Evolutionary conservation across 768 basidiomycete genomes (phyloP), one percentile per base, ranked within the genome.

Genomic region (Trametes gibbosa): DNA sequence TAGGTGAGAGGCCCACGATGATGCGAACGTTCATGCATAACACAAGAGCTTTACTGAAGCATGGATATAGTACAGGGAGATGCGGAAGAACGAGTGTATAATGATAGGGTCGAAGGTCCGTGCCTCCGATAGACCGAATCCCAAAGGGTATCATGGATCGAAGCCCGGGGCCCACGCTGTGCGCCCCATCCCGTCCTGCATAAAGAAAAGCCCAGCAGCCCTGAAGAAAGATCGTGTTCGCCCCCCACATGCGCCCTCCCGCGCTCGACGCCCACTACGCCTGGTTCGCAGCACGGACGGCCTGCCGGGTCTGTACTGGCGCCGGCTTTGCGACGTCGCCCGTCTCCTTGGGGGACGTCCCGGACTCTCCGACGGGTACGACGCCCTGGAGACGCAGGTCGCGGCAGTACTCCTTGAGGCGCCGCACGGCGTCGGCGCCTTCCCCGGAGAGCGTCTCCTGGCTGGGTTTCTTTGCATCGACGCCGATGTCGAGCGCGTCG

Each of bases 351-450:
- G 25, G 32, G 16, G 43, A 32, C 25, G 50, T 42, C 32, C 34
- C 53, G 23, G 49, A 14, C n/a, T 54, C 49, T 5, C 35, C 35
- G 21, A 47, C 17, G 8, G 46, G 10, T 35, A 37, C 35, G 32
- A 48, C 61, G 53, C 62, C 64, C 24, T 46, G 66, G 29, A 82
- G 66, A 23, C 72, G 70, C 29, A 85, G 71, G 61, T 83, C 80
- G 13, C 74, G 67, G 68, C 81, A 83, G 59, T 79, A 79, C 32
- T 76, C 77, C 67, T 81, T 77, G 12, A 84, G 73, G 13, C 75
- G 71, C 65, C 74, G 71, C 7, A 79, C 75, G 12, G 82, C 82
- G 61, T 80, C 78, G 35, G 73, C 73, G 41, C 68, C 68, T 35
- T 79, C 78, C 34, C 78, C 78, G 4, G 67, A 60, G 47, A 67